Base-by-base conservation (phyloP, 2,329 filamentous ascomycete genomes). In the Thelonectria blattea region DNA sequence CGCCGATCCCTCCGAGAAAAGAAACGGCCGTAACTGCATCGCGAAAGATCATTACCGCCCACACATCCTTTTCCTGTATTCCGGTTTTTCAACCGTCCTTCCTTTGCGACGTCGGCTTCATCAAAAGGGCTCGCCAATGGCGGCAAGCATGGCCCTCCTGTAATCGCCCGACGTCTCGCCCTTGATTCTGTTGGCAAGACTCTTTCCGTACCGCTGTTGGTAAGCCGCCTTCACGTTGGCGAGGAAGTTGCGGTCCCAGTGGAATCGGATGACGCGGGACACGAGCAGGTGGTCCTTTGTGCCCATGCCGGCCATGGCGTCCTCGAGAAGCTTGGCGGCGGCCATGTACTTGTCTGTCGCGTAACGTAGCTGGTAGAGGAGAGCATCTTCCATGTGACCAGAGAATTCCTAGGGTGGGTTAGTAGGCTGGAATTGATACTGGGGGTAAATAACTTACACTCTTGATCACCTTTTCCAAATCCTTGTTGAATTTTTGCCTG, bases 101-200 rank as follows among this genome's bases (percentile, higher is more conserved):
- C 32, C 20, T 18, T 32, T 20, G 30, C 12, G 39, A 43, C n/a
- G 34, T 17, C 15, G 24, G n/a, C 46, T 15, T 42, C 18, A 50
- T 65, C 60, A 70, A 24, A 51, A 67, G n/a, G 68, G 73, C 67
- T 83, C 82, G 17, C 83, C 84, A 52, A 86, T 77, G 55, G 83
- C 85, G n/a, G 90, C 92, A 65, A 96, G 77, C 85, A 97, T 82
- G 70, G 94, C 76, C 67, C 79, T 85, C 78, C 91, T 83, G 69
- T 95, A 96, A 75, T 97, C 90, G 5, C 93, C 91, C 62, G 90
- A 91, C 5, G 92, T 96, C 81, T 98, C 94, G 2, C 89, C 87
- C 72, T 85, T 86, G 71, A 98, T 91, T 49, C 92, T 83, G 57
- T 81, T 81, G 11, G 85, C 82, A 57, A 98, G 77, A 63, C 88